Evolutionary conservation across 495 filamentous ascomycete genomes (phyloP).

Genomic region (Copromyces sp.): DNA sequence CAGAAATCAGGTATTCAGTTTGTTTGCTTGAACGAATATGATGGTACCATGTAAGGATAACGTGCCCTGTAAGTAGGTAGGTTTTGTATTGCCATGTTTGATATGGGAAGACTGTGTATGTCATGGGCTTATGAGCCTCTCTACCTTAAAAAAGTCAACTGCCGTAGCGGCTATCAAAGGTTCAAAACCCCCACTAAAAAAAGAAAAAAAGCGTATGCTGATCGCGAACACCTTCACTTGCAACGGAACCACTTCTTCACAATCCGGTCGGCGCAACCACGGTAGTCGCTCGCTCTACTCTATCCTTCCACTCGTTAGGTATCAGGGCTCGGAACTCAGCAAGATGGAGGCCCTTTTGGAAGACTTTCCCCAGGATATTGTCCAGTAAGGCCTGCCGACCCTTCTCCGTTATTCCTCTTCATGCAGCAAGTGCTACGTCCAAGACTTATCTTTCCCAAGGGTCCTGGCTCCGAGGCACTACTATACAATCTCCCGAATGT

Average conservation of each 20-base stretch:
- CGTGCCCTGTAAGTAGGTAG: background rate
- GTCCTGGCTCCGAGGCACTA: background rate
- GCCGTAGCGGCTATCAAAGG: background rate
- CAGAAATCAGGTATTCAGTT: background rate
- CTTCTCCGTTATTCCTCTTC: background rate
- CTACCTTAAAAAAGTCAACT: background rate
- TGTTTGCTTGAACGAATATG: background rate
- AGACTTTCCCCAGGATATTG: conserved; percentile 4
- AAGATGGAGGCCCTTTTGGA: background rate
- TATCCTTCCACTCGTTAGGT: background rate
- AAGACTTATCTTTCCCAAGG: background rate
- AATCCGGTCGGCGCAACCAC: background rate
- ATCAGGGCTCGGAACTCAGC: background rate
- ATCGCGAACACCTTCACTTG: background rate
- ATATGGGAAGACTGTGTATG: background rate
- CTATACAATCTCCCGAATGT: background rate
- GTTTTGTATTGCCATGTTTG: background rate
- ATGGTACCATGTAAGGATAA: background rate
- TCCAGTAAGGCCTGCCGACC: conserved; percentile 16
- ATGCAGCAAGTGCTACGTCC: background rate
- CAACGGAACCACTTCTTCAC: background rate
- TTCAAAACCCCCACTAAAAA: background rate
- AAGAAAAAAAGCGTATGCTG: background rate
- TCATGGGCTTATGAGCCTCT: background rate
- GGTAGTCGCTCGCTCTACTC: background rate